phyloP scores from a whole-genome alignment of 306 rosid species.

The Lagenaria siceraria region DNA sequence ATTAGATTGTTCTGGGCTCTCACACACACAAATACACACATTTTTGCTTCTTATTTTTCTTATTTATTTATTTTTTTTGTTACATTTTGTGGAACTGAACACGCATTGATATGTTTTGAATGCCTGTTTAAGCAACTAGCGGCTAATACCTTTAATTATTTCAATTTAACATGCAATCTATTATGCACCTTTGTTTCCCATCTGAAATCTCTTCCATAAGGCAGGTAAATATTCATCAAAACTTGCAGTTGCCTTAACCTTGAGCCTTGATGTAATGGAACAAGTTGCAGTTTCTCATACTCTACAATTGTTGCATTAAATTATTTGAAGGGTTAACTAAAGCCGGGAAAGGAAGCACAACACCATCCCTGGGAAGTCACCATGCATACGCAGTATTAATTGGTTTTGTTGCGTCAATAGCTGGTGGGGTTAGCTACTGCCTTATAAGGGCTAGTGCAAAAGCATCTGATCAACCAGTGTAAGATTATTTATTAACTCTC shows the following conservation, averaged over 20 bases:
- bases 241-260: not conserved
- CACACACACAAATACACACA: not conserved
- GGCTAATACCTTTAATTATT: not conserved
- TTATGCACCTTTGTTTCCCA: not conserved
- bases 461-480: conserved; percentile 75
- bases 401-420: conserved; percentile 49
- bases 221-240: conserved; percentile 3
- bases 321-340: conserved; percentile 29
- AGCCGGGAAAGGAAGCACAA: conserved; percentile 25
- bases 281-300: conserved; percentile 8
- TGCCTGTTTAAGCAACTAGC: not conserved
- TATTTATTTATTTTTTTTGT: no score
- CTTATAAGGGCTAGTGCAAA: conserved; percentile 68
- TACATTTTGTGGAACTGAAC: not conserved
- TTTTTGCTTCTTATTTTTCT: not conserved
- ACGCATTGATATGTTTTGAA: not conserved
- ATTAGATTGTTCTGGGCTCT: no score
- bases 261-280: conserved; percentile 3
- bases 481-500: conserved; percentile 19
- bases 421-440: conserved; percentile 67
- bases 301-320: conserved; percentile 8
- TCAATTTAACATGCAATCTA: not conserved
- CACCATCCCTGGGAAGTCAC: conserved; percentile 18
- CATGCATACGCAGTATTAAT: conserved; percentile 31
- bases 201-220: conserved; percentile 3